A percentile compares a stretch with the other conserved stretches of the same genome.
Conservation (phyloP, 129 eudicot genomes). For the Helichrysum umbraculigerum region DNA sequence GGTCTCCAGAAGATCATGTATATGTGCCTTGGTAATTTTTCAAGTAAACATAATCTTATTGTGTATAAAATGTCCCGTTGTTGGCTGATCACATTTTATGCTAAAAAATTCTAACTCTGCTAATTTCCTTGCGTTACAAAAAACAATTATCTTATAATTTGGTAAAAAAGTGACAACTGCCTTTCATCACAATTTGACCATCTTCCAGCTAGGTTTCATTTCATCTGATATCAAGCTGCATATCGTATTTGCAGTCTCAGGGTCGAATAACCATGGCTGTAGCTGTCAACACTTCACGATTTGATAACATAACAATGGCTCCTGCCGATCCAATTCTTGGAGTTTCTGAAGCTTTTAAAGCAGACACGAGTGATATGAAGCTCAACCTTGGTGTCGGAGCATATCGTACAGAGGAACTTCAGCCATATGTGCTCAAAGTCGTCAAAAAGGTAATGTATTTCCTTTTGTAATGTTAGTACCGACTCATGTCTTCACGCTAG, state of each 20-base stretch:
- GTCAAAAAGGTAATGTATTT: constrained; percentile 66
- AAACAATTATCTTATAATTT: background rate
- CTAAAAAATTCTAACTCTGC: background rate
- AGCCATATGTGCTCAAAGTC: constrained; percentile 93
- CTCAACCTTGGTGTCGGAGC: constrained; percentile 98
- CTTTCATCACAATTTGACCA: background rate
- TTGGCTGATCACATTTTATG: constrained; percentile 1
- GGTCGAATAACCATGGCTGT: constrained; percentile 65
- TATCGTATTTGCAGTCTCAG: constrained; percentile 49
- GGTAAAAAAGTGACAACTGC: background rate
- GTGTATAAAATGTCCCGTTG: constrained; percentile 1
- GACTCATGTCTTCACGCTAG: background rate
- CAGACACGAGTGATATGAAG: constrained; percentile 83
- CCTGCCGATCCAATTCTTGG: constrained; percentile 99
- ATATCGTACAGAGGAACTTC: constrained; percentile 95
- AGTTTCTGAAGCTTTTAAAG: constrained; percentile 95
- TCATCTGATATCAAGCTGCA: constrained; percentile 6
- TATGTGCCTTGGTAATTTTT: background rate
- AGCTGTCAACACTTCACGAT: constrained; percentile 66
- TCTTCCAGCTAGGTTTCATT: constrained; percentile 10
- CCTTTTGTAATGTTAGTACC: background rate
- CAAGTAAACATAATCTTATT: background rate
- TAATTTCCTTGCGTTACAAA: background rate
- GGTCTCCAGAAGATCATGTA: background rate
- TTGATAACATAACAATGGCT: constrained; percentile 87